A percentile compares a stretch with the other conserved stretches of the same genome.
These are phyloP conservation scores for Venturia carpophila DNA, from an alignment of 2,329 filamentous ascomycete species.

Conservation along the genomic window DNA sequence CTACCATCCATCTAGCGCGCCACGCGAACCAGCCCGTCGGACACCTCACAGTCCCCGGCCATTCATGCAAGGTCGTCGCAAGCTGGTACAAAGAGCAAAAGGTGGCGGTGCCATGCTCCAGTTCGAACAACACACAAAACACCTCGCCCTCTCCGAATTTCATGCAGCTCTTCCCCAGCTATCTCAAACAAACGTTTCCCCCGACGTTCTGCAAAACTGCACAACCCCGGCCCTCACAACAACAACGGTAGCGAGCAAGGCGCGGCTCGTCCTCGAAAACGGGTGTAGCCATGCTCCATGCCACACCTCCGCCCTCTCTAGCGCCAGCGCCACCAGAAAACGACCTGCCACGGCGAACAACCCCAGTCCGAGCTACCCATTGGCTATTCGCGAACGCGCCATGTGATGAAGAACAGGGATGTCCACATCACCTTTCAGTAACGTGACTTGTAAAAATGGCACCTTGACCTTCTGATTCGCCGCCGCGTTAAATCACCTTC, in stretches of 20 bases:
- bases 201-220: no score
- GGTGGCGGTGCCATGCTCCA: neutral
- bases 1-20: neutral
- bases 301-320: neutral
- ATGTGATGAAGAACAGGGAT: neutral
- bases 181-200: neutral
- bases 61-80: neutral
- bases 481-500: neutral
- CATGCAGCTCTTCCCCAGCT: neutral
- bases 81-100: neutral
- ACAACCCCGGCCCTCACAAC: neutral
- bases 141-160: neutral
- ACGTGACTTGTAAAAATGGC: neutral
- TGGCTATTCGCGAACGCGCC: neutral
- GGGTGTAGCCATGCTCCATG: neutral
- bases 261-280: neutral
- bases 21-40: neutral
- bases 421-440: neutral
- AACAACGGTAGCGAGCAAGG: constrained; percentile 1
- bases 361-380: neutral
- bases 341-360: neutral
- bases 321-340: constrained; percentile 5
- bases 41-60: neutral
- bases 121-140: neutral
- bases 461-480: neutral